Evolutionary conservation across 352 stramenopile species (phyloP).

Genomic region (Pythium scleroteichum): DNA sequence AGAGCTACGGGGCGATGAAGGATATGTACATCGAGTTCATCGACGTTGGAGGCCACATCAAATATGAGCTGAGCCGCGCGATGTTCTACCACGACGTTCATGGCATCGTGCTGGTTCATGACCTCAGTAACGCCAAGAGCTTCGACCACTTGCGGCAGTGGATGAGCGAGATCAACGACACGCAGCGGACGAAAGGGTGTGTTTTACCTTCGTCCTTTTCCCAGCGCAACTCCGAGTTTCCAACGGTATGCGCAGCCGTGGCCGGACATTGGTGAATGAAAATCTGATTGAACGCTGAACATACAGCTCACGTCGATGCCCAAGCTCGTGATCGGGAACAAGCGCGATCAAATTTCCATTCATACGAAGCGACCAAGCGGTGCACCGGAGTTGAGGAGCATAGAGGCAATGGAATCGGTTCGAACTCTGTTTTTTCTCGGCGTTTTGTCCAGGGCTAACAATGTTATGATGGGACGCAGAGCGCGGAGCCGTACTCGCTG

Average conservation of each 20-base stretch:
- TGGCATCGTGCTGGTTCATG: slow-evolving; percentile 80
- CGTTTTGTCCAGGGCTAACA: no score
- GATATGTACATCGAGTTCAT: slow-evolving; percentile 83
- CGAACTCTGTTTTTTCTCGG: background rate
- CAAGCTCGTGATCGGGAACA: slow-evolving; percentile 84
- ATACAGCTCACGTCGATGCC: slow-evolving; percentile 47
- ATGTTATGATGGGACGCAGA: slow-evolving; percentile 32
- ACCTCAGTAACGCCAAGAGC: slow-evolving; percentile 74
- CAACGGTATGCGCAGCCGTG: slow-evolving; percentile 31
- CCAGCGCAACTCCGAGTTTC: slow-evolving; percentile 31
- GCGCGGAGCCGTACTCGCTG: slow-evolving; percentile 51
- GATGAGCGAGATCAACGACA: slow-evolving; percentile 44
- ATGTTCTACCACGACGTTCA: slow-evolving; percentile 87
- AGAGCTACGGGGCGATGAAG: slow-evolving; percentile 37
- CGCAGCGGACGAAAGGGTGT: slow-evolving; percentile 55
- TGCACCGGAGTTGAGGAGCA: slow-evolving; percentile 44
- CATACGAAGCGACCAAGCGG: slow-evolving; percentile 35
- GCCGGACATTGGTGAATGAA: background rate
- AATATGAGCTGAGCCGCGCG: slow-evolving; percentile 76
- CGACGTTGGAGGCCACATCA: slow-evolving; percentile 78
- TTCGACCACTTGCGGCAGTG: slow-evolving; percentile 61
- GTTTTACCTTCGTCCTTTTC: slow-evolving; percentile 43
- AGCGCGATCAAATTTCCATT: slow-evolving; percentile 57
- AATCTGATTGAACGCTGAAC: background rate
- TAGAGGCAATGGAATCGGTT: slow-evolving; percentile 63